Base-by-base conservation (phyloP, 139 green algal genomes). In the Bryopsis sp. region DNA sequence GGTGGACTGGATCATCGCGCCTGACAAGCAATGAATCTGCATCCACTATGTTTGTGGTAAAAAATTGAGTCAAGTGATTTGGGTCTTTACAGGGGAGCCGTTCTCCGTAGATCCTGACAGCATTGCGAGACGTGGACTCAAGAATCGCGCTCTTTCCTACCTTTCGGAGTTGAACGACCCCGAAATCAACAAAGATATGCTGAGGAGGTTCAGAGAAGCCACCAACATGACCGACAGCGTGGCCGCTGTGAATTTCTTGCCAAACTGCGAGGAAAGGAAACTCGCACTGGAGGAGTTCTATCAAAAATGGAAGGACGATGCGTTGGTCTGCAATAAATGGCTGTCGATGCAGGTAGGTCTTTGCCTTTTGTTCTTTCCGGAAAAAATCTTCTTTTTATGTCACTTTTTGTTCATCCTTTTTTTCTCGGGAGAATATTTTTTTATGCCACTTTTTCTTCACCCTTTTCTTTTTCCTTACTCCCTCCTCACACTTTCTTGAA, bases 141-240 rank as follows among this genome's bases (percentile, higher is more conserved):
- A 93, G 78, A 96, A 95, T 81, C 85, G 84, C 68, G 80, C 79
- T 7, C 79, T 97, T 62, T 76, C 62, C n/a, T 39, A 43, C 24
- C 43, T 65, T 11, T 31, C 58, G 4, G 6, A 28, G 7, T 35
- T 26, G 22, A 43, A 43, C 32, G 43, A 65, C 8, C 29, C 28
- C 39, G 58, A 65, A 22, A 47, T 47, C 58, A 47, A 47, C 32
- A 39, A 39, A n/a, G 28, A 65, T 35, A 47, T 31, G 32, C 31
- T 68, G 22, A 57, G 69, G 54, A 29, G 69, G 22, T 39, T 64
- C 59, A 70, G 78, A 33, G 68, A 68, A 5, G 92, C 94, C 5
- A 90, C 80, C 61, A 99, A 99, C 87, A 99, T 99, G 94, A 99
- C 94, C 2, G 94, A 99, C 72, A 76, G 88, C 74, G 88, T 97